Evolutionary conservation across 331 rosid species (phyloP), one percentile per base, ranked within the genome.

Genomic region (Telfairia occidentalis): DNA sequence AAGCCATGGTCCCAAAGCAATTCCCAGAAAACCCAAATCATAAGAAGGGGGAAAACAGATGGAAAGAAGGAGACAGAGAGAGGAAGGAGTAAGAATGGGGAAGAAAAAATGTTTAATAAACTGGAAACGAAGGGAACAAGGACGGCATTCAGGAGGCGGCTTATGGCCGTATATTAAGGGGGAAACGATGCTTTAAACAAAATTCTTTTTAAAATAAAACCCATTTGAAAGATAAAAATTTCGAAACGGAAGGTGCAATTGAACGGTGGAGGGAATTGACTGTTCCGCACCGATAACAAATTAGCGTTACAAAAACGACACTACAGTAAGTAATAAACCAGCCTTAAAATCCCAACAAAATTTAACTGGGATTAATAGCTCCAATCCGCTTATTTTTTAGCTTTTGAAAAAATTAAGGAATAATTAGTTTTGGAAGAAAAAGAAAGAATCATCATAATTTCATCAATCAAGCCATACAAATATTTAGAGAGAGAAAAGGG

Each of bases 1-100:
- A 81, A 77, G 97, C 92, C 98, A 93, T 93, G 79, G 48, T 67
- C 49, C 29, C 35, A 16, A 70, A 78, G 37, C 60, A 29, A 16
- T 38, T 40, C 79, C 66, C 80, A 42, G 78, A 73, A 59, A 69
- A 46, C 84, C 52, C 70, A 65, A 70, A 74, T 70, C 61, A 52
- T 66, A 8, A 42, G 7, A 67, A 59, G 59, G 21, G 18, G 57
- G 38, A 50, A 50, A 37, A 9, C 46, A 73, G 57, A 61, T 16
- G 34, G 34, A 8, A 48, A 59, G 23, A 42, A 21, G 72, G 30
- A 60, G 58, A 42, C 11, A 26, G 15, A 12, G 35, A 64, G 58
- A 76, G 42, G 54, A 32, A 16, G 38, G 37, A 43, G 29, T 53
- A n/a, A 49, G 53, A 78, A 21, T 11, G 49, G 57, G 49, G 52